Conservation (phyloP, 768 basidiomycete species). For the Vishniacozyma victoriae region DNA sequence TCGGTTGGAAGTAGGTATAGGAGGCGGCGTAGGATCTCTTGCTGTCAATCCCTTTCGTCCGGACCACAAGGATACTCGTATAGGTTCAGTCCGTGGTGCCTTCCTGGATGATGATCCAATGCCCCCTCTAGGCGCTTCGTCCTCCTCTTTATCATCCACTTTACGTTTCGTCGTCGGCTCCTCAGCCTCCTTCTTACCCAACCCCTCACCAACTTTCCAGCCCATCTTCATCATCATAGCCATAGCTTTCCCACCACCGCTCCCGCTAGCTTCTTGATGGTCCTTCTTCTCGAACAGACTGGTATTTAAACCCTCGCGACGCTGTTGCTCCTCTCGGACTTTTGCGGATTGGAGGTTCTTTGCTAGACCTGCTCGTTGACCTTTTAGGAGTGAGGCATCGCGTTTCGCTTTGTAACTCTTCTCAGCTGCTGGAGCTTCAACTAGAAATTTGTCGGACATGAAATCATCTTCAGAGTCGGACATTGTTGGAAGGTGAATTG, state of each 20-base stretch:
- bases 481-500: too few relatives aligned
- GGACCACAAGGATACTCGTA: slow-evolving; percentile 34
- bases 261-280: neutral
- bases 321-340: slow-evolving; percentile 31
- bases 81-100: slow-evolving; percentile 20
- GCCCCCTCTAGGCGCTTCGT: slow-evolving; percentile 18
- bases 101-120: slow-evolving; percentile 15
- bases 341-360: slow-evolving; percentile 22
- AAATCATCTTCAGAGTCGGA: slow-evolving; percentile 46
- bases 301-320: slow-evolving; percentile 33
- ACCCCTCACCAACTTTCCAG: slow-evolving; percentile 44
- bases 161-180: slow-evolving; percentile 7
- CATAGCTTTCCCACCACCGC: slow-evolving; percentile 35
- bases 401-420: slow-evolving; percentile 27
- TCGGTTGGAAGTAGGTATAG: slow-evolving; percentile 20
- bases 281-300: slow-evolving; percentile 31
- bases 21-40: slow-evolving; percentile 32
- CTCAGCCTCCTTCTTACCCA: slow-evolving; percentile 27
- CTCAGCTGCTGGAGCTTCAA: slow-evolving; percentile 9
- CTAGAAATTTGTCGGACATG: slow-evolving; percentile 47
- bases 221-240: slow-evolving; percentile 47
- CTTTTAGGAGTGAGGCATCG: slow-evolving; percentile 17
- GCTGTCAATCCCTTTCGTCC: slow-evolving; percentile 36
- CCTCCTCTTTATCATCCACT: slow-evolving; percentile 4
- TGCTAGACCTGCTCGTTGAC: slow-evolving; percentile 20